Evolutionary conservation across 2,329 filamentous ascomycete genomes (phyloP).

Genomic region (Fusarium torulosum): DNA sequence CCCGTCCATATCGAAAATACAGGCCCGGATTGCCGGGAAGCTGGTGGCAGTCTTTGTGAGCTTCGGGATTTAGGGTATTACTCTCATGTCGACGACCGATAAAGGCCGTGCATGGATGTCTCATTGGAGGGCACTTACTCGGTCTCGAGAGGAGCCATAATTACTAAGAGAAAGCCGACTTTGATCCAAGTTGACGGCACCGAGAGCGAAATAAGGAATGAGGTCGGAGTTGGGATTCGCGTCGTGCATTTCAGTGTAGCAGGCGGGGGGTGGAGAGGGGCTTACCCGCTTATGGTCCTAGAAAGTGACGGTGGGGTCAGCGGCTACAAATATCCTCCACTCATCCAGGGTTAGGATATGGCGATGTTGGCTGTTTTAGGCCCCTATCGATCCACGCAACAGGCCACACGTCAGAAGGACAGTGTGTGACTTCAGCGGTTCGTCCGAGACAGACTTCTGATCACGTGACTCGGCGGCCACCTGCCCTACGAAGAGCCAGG

Average conservation of each 20-base stretch:
- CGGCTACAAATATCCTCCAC: background rate
- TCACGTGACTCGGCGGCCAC: background rate
- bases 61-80: slow-evolving; percentile 5
- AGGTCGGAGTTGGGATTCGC: background rate
- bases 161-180: background rate
- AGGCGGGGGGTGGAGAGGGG: background rate
- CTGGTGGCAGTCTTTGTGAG: slow-evolving; percentile 9
- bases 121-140: slow-evolving; percentile 4
- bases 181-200: slow-evolving; percentile 3
- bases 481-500: background rate
- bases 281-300: background rate
- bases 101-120: slow-evolving; percentile 1
- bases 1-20: slow-evolving; percentile 81
- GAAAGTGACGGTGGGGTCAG: background rate
- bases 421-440: background rate
- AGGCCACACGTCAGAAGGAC: background rate
- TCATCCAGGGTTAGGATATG: slow-evolving; percentile 2
- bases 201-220: background rate
- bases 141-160: background rate
- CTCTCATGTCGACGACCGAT: background rate
- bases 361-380: slow-evolving; percentile 1
- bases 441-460: background rate
- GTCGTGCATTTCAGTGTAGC: background rate
- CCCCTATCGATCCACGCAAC: background rate
- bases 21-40: slow-evolving; percentile 62